phyloP scores from a whole-genome alignment of 345 rosid genomes.

The Arabidopsis thaliana region DNA sequence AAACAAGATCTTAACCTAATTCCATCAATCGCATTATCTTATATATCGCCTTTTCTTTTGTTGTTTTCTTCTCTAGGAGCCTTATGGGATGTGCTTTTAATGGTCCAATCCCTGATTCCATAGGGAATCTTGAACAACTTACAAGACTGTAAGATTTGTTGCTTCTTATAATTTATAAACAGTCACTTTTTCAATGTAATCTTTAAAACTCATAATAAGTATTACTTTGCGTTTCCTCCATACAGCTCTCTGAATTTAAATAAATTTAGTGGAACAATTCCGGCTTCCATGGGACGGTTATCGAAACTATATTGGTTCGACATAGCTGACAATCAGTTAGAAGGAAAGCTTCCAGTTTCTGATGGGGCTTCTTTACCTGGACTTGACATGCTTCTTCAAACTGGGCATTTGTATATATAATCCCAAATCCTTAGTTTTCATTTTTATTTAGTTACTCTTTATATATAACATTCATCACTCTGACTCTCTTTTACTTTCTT shows the following conservation, averaged over 20 bases:
- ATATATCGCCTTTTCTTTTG: not conserved
- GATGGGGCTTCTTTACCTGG: not conserved
- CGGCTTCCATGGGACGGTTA: slow-evolving; percentile 15
- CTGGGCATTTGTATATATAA: slow-evolving; percentile 13
- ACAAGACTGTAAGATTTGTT: not conserved
- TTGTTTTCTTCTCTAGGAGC: not conserved
- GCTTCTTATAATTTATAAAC: not conserved
- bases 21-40: not conserved
- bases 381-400: slow-evolving; percentile 19
- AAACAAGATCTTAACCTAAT: not conserved
- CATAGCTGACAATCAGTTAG: slow-evolving; percentile 12
- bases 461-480: not conserved
- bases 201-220: not conserved
- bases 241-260: slow-evolving; percentile 19
- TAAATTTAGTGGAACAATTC: slow-evolving; percentile 5
- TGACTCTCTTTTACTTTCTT: not conserved
- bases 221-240: too few relatives aligned
- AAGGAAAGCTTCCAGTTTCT: slow-evolving; percentile 7
- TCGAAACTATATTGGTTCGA: slow-evolving; percentile 3
- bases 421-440: not conserved
- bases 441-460: not conserved
- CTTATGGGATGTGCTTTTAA: not conserved
- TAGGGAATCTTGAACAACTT: not conserved
- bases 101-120: slow-evolving; percentile 16
- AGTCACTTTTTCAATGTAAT: not conserved